Evolutionary conservation across 768 basidiomycete species (phyloP).

Genomic region (Galerina sulciceps): DNA sequence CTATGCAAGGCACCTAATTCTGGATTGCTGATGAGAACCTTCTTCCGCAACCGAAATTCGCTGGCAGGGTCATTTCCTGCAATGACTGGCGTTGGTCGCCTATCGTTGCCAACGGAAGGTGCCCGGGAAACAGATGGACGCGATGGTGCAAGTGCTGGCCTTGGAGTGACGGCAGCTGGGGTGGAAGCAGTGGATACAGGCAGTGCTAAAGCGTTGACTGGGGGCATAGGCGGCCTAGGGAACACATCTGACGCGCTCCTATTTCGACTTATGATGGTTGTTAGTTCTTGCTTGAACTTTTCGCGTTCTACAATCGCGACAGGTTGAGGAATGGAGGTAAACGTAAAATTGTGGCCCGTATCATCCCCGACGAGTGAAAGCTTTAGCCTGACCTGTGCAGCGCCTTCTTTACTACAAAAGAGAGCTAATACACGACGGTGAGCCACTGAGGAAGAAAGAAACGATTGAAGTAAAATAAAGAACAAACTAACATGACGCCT

Average conservation of each 20-base stretch:
- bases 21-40: conserved; percentile 76
- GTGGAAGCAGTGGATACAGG: conserved; percentile 35
- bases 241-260: conserved; percentile 43
- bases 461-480: conserved; percentile 14
- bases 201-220: conserved; percentile 25
- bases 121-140: conserved; percentile 62
- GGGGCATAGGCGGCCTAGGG: conserved; percentile 15
- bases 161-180: conserved; percentile 25
- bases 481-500: conserved; percentile 61
- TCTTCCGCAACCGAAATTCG: conserved; percentile 78
- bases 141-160: conserved; percentile 33
- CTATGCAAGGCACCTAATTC: conserved; percentile 83
- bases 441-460: conserved; percentile 16
- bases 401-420: conserved; percentile 86
- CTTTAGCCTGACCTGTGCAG: conserved; percentile 79
- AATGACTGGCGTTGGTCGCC: conserved; percentile 57
- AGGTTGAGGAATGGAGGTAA: conserved; percentile 61
- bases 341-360: conserved; percentile 82
- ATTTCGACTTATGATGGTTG: conserved; percentile 77
- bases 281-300: conserved; percentile 80
- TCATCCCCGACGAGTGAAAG: conserved; percentile 72
- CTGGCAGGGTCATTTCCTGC: conserved; percentile 60
- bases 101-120: conserved; percentile 60
- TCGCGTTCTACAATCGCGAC: conserved; percentile 76
- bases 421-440: conserved; percentile 52